phyloP scores from a whole-genome alignment of 1,284 basidiomycete species.

The Apiotrichum mycotoxinovorans region DNA sequence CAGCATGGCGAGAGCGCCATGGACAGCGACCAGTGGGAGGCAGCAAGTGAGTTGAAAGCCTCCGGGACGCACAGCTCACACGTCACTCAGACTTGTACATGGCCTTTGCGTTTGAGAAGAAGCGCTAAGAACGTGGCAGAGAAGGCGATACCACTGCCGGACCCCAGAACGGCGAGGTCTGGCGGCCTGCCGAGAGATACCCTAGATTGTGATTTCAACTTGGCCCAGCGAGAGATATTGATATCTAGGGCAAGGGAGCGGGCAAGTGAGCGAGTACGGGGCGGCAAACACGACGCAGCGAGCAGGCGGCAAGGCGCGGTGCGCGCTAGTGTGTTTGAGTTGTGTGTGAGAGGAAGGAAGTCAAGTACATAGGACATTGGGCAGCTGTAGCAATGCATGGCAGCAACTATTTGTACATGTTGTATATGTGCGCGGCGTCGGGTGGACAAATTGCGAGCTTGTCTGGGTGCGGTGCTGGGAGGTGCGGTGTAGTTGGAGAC shows the following conservation, averaged over 20 bases:
- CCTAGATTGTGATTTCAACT: too few relatives aligned
- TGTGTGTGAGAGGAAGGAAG: too few relatives aligned
- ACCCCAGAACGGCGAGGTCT: too few relatives aligned
- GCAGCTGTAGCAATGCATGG: conserved; percentile 4
- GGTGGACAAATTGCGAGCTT: too few relatives aligned
- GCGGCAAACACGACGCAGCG: too few relatives aligned
- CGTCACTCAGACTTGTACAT: conserved; percentile 72
- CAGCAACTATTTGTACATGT: conserved; percentile 2
- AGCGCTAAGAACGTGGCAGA: conserved; percentile 14
- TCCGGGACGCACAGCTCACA: conserved; percentile 5
- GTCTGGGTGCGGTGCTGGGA: background rate
- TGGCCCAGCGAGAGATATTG: too few relatives aligned
- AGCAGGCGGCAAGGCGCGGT: too few relatives aligned
- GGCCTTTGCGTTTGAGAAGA: conserved; percentile 75
- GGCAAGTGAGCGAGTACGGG: too few relatives aligned
- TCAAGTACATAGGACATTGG: background rate
- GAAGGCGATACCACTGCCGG: too few relatives aligned
- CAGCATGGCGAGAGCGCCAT: conserved; percentile 77
- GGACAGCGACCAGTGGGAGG: conserved; percentile 92
- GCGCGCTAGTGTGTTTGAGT: too few relatives aligned
- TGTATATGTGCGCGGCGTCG: background rate
- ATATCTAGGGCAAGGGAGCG: too few relatives aligned
- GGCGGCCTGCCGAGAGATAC: too few relatives aligned
- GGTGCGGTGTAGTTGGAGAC: background rate
- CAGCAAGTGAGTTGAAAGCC: conserved; percentile 86